Conservation (phyloP, 306 rosid genomes). For the Crotalaria pallida region DNA sequence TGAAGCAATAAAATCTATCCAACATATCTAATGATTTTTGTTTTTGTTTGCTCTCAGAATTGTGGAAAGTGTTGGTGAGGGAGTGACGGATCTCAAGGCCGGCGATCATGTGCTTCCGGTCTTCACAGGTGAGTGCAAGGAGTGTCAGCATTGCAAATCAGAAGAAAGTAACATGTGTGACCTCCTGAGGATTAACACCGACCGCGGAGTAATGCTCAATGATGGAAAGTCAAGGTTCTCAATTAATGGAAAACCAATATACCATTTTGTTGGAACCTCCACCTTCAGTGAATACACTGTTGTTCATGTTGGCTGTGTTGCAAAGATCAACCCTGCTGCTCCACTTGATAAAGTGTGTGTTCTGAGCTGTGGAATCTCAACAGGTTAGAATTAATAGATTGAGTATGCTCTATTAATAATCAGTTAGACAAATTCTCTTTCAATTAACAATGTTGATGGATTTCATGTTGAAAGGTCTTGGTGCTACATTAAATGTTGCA, state of each 20-base stretch:
- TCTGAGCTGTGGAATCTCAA: conserved; percentile 43
- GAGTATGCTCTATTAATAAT: background rate
- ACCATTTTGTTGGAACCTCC: conserved; percentile 40
- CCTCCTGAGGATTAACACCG: conserved; percentile 40
- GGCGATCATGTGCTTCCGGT: conserved; percentile 46
- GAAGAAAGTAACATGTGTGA: conserved; percentile 46
- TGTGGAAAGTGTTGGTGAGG: conserved; percentile 44
- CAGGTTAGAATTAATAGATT: background rate
- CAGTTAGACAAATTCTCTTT: background rate
- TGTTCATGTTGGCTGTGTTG: conserved; percentile 36
- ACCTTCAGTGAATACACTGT: conserved; percentile 46
- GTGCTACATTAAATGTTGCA: conserved; percentile 24
- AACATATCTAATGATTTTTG: background rate
- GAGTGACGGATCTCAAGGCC: conserved; percentile 20
- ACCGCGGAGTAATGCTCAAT: conserved; percentile 36
- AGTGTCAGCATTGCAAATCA: conserved; percentile 38
- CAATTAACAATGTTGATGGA: background rate
- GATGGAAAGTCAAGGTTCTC: conserved; percentile 40
- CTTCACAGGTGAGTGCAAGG: conserved; percentile 41
- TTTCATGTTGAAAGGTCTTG: conserved; percentile 15
- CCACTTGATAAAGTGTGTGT: conserved; percentile 39
- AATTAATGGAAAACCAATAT: conserved; percentile 32
- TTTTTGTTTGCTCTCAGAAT: conserved; percentile 20
- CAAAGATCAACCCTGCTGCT: conserved; percentile 38
- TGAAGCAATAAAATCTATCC: no score